Evolutionary conservation across 2,329 filamentous ascomycete species (phyloP).

Genomic region (Biscogniauxia sp.): DNA sequence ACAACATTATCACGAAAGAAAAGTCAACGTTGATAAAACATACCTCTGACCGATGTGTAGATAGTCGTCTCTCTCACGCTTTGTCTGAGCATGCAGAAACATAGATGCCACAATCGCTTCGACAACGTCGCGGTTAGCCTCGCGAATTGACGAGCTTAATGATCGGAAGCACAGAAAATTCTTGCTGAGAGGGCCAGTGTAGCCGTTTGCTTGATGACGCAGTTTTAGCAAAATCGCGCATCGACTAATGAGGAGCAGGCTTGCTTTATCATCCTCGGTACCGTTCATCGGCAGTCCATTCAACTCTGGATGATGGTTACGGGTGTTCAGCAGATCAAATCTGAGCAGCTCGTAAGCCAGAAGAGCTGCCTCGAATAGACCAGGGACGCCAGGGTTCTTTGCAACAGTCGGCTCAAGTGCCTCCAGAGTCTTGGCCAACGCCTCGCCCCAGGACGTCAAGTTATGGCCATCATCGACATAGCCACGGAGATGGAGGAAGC

Average conservation of each 20-base stretch:
- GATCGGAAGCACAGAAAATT: conserved; percentile 85
- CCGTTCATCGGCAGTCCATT: conserved; percentile 56
- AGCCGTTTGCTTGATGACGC: conserved; percentile 80
- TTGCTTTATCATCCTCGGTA: conserved; percentile 70
- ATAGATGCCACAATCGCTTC: conserved; percentile 80
- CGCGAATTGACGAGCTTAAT: conserved; percentile 74
- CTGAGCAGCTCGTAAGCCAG: conserved; percentile 83
- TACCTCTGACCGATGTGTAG: conserved; percentile 71
- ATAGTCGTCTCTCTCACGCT: conserved; percentile 66
- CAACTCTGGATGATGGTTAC: conserved; percentile 55
- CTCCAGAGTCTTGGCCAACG: conserved; percentile 68
- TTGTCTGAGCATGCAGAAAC: conserved; percentile 76
- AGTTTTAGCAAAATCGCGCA: conserved; percentile 81
- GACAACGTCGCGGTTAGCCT: conserved; percentile 75
- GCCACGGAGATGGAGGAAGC: conserved; percentile 83
- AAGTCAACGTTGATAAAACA: neutral
- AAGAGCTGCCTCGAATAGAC: conserved; percentile 73
- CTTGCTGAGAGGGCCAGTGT: conserved; percentile 90
- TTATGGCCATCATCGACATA: conserved; percentile 79
- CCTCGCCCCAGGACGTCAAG: conserved; percentile 80
- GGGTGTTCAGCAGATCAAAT: conserved; percentile 72
- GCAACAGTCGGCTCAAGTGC: conserved; percentile 55
- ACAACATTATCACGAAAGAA: conserved; percentile 8
- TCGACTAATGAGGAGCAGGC: conserved; percentile 79
- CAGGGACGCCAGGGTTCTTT: conserved; percentile 41